Evolutionary conservation across 441 rosid genomes (phyloP), one percentile per base, ranked within the genome.

Genomic region (Daphne laureola): DNA sequence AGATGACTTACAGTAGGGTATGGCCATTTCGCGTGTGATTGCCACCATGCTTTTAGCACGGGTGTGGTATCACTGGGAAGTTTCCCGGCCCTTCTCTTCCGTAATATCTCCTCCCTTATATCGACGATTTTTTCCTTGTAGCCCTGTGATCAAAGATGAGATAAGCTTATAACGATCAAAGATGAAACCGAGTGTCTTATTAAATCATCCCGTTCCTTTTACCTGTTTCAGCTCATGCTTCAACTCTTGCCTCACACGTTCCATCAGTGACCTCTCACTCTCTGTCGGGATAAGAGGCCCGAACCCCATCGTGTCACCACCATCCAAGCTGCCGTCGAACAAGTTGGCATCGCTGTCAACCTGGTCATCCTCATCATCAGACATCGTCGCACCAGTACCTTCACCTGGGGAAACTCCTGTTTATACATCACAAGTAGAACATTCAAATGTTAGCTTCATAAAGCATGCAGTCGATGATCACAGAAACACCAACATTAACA

Each of bases 201-300:
- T 21, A 21, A 31, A 31, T 9, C 11, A 31, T 31, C 38, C 38
- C 11, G 7, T 31, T 0, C 38, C 38, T 31, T 4, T 61, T 71
- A 90, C 99, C 87, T 87, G 94, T 59, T 90, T 94, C 63, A 94
- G 76, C 58, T 90, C 99, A 65, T 90, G 99, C 78, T 94, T 94
- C 60, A 94, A 60, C 48, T 94, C 99, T 54, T 84, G 98, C 61
- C 99, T 81, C 41, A 94, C 99, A 5, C 99, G 81, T 62, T 94
- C 99, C 96, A 94, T 94, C 58, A 94, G 71, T 3, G 99, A 87
- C 68, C 95, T 80, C 62, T 94, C 99, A 12, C 78, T 90, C 67
- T 94, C 99, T 2, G 98, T 90, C 26, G 96, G 96, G 61, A 94
- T 58, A 17, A 94, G 81, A 65, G 99, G 98, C 47, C 99, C 99